Percentiles rank a stretch among this genome's conserved stretches.
Evolutionary conservation across 1,284 basidiomycete species (phyloP).

Genomic region (Ustilago esculenta): DNA sequence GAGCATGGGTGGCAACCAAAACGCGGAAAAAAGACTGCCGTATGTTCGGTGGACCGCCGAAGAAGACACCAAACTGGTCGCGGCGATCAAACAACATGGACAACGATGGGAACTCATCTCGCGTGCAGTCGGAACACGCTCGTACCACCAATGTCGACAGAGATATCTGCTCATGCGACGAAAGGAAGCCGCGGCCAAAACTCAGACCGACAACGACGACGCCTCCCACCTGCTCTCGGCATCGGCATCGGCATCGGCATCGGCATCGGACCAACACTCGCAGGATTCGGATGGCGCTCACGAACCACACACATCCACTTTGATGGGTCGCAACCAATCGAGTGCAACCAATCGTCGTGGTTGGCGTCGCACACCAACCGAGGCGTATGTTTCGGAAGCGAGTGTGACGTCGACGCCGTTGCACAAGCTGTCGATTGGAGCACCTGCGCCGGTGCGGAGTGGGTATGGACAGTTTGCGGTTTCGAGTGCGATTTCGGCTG

Average conservation of each 20-base stretch:
- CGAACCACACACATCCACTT: too few relatives aligned
- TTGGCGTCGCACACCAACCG: too few relatives aligned
- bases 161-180: conserved; percentile 65
- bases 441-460: conserved; percentile 35
- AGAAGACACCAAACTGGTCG: conserved; percentile 63
- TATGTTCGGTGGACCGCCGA: conserved; percentile 66
- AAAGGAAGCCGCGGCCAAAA: conserved; percentile 61
- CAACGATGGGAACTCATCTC: conserved; percentile 67
- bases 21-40: conserved; percentile 64
- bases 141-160: conserved; percentile 67
- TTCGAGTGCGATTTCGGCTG: conserved; percentile 8
- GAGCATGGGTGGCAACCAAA: conserved; percentile 54
- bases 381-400: conserved; percentile 2
- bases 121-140: conserved; percentile 63
- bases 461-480: conserved; percentile 43
- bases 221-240: conserved; percentile 29
- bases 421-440: conserved; percentile 51
- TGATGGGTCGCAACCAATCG: too few relatives aligned
- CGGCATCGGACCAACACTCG: conserved; percentile 47
- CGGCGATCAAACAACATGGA: conserved; percentile 64
- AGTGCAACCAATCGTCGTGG: too few relatives aligned
- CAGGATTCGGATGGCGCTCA: conserved; percentile 44
- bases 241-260: conserved; percentile 45
- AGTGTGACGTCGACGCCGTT: conserved; percentile 39
- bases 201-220: conserved; percentile 31